A percentile compares a stretch with the other conserved stretches of the same genome.
phyloP scores from a whole-genome alignment of 352 stramenopile species.

The Phytopythium montanum region DNA sequence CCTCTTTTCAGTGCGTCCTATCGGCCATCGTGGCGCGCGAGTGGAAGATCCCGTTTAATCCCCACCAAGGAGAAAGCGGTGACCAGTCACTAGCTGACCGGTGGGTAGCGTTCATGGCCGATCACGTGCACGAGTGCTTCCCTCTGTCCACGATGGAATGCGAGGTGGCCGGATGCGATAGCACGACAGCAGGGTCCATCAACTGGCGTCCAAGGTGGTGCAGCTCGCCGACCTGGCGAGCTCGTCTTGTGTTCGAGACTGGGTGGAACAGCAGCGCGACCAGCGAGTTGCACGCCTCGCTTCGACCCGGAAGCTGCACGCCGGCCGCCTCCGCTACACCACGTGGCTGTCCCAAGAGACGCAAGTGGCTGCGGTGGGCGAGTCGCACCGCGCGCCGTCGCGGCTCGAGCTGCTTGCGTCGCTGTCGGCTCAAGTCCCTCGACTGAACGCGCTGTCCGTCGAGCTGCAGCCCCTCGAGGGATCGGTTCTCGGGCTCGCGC shows the following conservation, averaged over 20 bases:
- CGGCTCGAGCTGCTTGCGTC: slow-evolving; percentile 34
- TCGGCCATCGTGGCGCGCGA: slow-evolving; percentile 1
- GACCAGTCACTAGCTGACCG: neutral
- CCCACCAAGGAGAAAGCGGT: neutral
- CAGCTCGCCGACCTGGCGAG: neutral
- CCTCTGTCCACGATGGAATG: neutral
- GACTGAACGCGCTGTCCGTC: slow-evolving; percentile 30
- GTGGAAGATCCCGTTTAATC: slow-evolving; percentile 3
- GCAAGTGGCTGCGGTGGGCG: neutral
- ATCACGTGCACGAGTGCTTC: neutral
- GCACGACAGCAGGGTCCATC: neutral
- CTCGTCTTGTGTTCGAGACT: neutral
- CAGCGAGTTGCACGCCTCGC: slow-evolving; percentile 9
- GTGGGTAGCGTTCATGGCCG: neutral
- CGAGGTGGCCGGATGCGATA: neutral
- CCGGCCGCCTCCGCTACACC: slow-evolving; percentile 35
- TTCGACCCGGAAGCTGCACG: slow-evolving; percentile 17
- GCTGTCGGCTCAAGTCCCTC: slow-evolving; percentile 32
- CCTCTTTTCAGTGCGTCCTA: neutral
- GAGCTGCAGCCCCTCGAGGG: slow-evolving; percentile 31
- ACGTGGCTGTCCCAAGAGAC: slow-evolving; percentile 24
- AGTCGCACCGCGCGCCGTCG: slow-evolving; percentile 10
- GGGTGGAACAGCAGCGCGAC: neutral
- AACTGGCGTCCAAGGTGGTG: neutral
- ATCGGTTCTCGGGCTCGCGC: slow-evolving; percentile 35